These are phyloP conservation scores for Arbutus unedo DNA, from an alignment of 148 eudicot species.

Conservation along the genomic window DNA sequence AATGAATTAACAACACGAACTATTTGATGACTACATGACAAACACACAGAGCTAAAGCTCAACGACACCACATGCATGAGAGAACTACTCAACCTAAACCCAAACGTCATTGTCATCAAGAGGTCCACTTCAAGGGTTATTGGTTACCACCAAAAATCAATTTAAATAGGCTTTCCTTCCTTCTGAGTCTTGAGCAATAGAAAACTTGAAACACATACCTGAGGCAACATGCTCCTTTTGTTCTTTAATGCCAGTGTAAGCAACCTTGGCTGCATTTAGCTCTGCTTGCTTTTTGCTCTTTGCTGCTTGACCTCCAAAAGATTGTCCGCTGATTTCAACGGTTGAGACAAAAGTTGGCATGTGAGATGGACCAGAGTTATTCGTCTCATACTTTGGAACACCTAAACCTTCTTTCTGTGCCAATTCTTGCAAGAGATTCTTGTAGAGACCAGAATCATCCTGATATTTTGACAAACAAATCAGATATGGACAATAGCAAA, in stretches of 20 bases:
- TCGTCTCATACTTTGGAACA: conserved; percentile 54
- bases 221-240: conserved; percentile 35
- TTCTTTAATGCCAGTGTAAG: conserved; percentile 47
- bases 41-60: not conserved
- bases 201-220: not conserved
- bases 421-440: conserved; percentile 63
- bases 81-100: not conserved
- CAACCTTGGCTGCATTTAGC: conserved; percentile 72
- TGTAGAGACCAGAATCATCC: conserved; percentile 57
- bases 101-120: not conserved
- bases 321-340: conserved; percentile 40
- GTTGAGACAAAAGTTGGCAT: conserved; percentile 46
- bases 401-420: conserved; percentile 44
- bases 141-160: not conserved
- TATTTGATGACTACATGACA: conserved; percentile 2
- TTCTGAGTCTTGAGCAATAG: not conserved
- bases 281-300: conserved; percentile 80
- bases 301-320: conserved; percentile 60
- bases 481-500: not conserved
- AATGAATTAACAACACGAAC: not conserved
- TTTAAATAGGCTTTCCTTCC: not conserved
- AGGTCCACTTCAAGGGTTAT: not conserved
- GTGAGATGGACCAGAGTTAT: conserved; percentile 55
- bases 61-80: not conserved
- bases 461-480: conserved; percentile 17